A percentile compares a stretch with the other conserved stretches of the same genome.
Evolutionary conservation across 805 yeast species (phyloP).

Genomic region (Kazachstania taianensis): DNA sequence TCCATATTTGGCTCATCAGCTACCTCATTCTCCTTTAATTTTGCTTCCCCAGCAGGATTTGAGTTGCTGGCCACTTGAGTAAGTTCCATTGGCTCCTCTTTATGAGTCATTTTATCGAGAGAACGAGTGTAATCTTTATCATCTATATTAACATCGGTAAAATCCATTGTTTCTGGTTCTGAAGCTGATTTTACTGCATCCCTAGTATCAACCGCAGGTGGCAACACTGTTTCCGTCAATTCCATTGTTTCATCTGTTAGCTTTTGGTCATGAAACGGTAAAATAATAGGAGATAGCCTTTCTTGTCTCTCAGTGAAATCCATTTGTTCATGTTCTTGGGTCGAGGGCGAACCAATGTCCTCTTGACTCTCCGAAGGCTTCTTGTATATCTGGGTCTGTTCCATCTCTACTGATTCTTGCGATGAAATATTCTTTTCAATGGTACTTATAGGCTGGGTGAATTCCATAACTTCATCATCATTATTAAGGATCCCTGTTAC

Average conservation of each 20-base stretch:
- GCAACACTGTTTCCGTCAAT: constrained; percentile 5
- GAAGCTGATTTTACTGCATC: not conserved
- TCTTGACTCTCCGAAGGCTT: constrained; percentile 2
- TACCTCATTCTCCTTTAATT: too few relatives aligned
- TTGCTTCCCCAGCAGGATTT: constrained; percentile 1
- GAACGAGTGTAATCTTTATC: not conserved
- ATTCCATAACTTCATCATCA: constrained; percentile 6
- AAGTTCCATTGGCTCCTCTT: constrained; percentile 2
- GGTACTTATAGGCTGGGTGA: constrained; percentile 5
- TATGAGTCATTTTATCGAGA: not conserved
- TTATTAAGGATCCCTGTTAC: not conserved
- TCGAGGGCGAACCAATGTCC: too few relatives aligned
- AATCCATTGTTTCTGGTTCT: not conserved
- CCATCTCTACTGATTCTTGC: not conserved
- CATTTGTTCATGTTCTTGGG: too few relatives aligned
- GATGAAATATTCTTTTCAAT: not conserved
- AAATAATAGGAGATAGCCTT: constrained; percentile 5
- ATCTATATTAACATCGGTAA: constrained; percentile 2
- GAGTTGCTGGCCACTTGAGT: not conserved
- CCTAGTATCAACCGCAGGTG: not conserved
- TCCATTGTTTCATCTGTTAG: constrained; percentile 9
- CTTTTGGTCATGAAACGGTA: constrained; percentile 1
- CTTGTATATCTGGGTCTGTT: not conserved
- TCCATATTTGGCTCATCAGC: too few relatives aligned
- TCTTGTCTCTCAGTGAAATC: constrained; percentile 6